Percentiles rank a stretch among this genome's conserved stretches.
Evolutionary conservation across 495 filamentous ascomycete genomes (phyloP).

Genomic region (Thermochaetoides thermophila): DNA sequence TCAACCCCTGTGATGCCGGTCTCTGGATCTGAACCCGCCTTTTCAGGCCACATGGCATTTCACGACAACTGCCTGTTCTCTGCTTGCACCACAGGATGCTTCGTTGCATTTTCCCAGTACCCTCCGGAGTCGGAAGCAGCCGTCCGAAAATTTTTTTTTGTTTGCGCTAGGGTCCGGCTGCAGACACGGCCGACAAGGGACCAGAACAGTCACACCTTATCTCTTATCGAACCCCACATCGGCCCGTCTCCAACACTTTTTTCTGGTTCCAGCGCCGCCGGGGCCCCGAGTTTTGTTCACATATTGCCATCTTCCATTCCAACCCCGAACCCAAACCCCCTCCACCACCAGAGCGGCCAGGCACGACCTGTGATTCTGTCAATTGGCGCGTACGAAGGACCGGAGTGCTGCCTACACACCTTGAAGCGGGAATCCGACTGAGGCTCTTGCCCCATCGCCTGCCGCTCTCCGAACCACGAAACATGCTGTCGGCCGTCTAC

Average conservation of each 20-base stretch:
- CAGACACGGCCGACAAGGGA: neutral
- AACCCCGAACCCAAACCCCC: slow-evolving; percentile 3
- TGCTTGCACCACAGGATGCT: too few species aligned
- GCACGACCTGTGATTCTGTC: slow-evolving; percentile 8
- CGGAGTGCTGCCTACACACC: slow-evolving; percentile 6
- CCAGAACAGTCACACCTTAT: slow-evolving; percentile 18
- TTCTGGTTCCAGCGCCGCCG: slow-evolving; percentile 6
- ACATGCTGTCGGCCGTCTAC: slow-evolving; percentile 25
- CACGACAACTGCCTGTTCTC: too few species aligned
- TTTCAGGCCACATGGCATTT: too few species aligned
- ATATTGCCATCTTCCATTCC: slow-evolving; percentile 7
- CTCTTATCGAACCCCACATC: slow-evolving; percentile 16
- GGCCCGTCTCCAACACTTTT: slow-evolving; percentile 8
- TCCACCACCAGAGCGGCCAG: slow-evolving; percentile 3
- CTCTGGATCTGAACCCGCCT: too few species aligned
- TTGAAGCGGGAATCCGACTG: slow-evolving; percentile 2
- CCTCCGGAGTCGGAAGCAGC: slow-evolving; percentile 9
- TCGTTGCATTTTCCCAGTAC: too few species aligned
- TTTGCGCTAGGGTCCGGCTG: slow-evolving; percentile 3
- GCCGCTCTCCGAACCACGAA: slow-evolving; percentile 6
- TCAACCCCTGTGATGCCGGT: too few species aligned
- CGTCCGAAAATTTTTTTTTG: slow-evolving; percentile 6
- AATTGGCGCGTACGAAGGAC: slow-evolving; percentile 12
- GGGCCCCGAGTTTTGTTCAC: slow-evolving; percentile 3
- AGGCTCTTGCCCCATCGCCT: slow-evolving; percentile 4